Base-by-base conservation (phyloP, 2,329 filamentous ascomycete genomes). In the Epicoccum nigrum region DNA sequence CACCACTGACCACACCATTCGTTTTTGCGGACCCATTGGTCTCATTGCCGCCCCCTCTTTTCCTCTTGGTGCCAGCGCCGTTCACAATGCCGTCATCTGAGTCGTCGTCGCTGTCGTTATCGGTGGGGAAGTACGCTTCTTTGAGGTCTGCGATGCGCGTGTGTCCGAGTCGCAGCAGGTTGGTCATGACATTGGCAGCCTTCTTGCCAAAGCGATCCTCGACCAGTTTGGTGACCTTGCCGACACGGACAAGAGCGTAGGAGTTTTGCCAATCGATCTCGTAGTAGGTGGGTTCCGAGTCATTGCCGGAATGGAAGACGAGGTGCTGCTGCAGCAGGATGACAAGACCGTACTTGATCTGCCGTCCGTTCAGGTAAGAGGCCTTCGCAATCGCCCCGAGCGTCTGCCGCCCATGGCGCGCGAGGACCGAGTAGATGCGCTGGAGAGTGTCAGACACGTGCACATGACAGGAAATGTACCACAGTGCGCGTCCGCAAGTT, bases 301-400 rank as follows among this genome's bases (percentile, higher is more conserved):
- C 83, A 53, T 86, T 58, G 59, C 85, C 84, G 59, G 86, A 82
- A 73, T 92, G 88, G 71, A 86, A 90, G 56, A 95, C 79, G 40
- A 97, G 83, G 67, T 92, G 91, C 70, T 96, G 89, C 70, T 97
- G 93, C 33, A 96, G 83, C 58, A 97, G 86, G 25, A 94, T 87
- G 45, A 86, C 86, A 43, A 99, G 81, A 16, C 89, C 92, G 75
- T 92, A 86, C 64, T 87, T 89, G 58, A 96, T 78, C 68, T 95
- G 87, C 45, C 85, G 84, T n/a, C 83, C 80, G 46, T 83, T 84
- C 42, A 97, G 83, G 41, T 86, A 84, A 16, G 90, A 92, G 68
- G 89, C 82, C 43, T 87, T 85, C 33, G 81, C 82, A 25, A 99
- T 79, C 56, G 87, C 85, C 43, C 80, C 73, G 51, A 93, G 80